These are phyloP conservation scores for Naegleria fowleri DNA, from an alignment of 208 protist genomes.

Conservation along the genomic window DNA sequence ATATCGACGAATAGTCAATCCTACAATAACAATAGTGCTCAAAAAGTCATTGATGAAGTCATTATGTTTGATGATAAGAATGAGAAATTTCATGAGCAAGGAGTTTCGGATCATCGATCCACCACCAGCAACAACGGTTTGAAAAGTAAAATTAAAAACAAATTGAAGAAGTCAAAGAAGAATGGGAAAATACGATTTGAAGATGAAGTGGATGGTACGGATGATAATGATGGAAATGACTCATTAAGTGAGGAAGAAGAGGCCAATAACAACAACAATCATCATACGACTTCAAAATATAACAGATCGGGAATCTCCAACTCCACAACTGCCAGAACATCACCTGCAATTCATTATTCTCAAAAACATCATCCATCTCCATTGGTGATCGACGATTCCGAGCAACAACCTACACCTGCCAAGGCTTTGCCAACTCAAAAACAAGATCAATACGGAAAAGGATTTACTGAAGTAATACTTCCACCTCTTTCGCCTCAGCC, in stretches of 20 bases:
- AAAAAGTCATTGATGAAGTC: too few species aligned
- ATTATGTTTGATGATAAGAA: too few species aligned
- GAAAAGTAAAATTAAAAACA: not conserved
- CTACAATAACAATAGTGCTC: too few species aligned
- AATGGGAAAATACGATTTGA: not conserved
- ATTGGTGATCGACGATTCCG: too few species aligned
- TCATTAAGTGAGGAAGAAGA: not conserved
- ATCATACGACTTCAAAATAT: too few species aligned
- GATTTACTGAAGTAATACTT: not conserved
- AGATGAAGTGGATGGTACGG: not conserved
- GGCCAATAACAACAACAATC: too few species aligned
- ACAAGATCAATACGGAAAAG: not conserved
- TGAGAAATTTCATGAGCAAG: too few species aligned
- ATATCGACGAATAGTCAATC: too few species aligned
- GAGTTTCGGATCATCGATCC: too few species aligned
- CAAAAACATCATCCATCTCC: too few species aligned
- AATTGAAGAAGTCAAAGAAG: not conserved
- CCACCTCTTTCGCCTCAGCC: not conserved
- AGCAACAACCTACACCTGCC: too few species aligned
- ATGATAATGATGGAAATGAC: not conserved
- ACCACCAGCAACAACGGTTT: not conserved
- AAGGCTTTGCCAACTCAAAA: not conserved
- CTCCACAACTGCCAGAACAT: not conserved
- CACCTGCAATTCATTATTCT: not conserved
- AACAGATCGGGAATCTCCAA: too few species aligned